Evolutionary conservation across 495 filamentous ascomycete species (phyloP).

Genomic region (Penicillium samsonianum): DNA sequence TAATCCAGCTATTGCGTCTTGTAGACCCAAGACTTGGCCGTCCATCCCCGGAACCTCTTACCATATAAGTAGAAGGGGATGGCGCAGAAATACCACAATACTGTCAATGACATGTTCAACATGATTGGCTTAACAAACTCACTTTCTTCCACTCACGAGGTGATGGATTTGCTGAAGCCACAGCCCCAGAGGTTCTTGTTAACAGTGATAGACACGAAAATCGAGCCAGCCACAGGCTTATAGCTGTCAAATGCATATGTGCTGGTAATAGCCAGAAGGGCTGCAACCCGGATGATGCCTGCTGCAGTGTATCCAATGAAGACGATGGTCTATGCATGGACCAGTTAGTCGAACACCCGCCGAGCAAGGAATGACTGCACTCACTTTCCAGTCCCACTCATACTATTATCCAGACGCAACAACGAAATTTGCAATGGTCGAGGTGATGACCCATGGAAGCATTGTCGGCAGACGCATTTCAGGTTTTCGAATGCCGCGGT

Average conservation of each 20-base stretch:
- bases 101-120: slow-evolving; percentile 54
- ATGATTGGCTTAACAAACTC: slow-evolving; percentile 51
- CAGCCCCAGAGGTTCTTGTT: slow-evolving; percentile 64
- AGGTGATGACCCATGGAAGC: slow-evolving; percentile 59
- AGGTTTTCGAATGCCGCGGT: too few relatives aligned
- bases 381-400: slow-evolving; percentile 55
- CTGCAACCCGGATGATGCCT: slow-evolving; percentile 60
- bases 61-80: slow-evolving; percentile 58
- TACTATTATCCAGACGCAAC: slow-evolving; percentile 64
- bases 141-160: slow-evolving; percentile 35
- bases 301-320: slow-evolving; percentile 55
- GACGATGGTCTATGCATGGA: slow-evolving; percentile 36
- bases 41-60: slow-evolving; percentile 58
- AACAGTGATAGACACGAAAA: slow-evolving; percentile 62
- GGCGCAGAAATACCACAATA: slow-evolving; percentile 54
- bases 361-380: neutral
- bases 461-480: slow-evolving; percentile 68
- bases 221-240: slow-evolving; percentile 59
- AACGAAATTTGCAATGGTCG: slow-evolving; percentile 61
- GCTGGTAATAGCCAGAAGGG: slow-evolving; percentile 50
- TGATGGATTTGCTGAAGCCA: slow-evolving; percentile 52
- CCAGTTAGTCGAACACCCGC: slow-evolving; percentile 7
- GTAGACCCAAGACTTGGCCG: slow-evolving; percentile 55
- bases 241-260: slow-evolving; percentile 63
- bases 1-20: slow-evolving; percentile 38